Conservation (phyloP, 345 rosid genomes). For the Trapa incisa region DNA sequence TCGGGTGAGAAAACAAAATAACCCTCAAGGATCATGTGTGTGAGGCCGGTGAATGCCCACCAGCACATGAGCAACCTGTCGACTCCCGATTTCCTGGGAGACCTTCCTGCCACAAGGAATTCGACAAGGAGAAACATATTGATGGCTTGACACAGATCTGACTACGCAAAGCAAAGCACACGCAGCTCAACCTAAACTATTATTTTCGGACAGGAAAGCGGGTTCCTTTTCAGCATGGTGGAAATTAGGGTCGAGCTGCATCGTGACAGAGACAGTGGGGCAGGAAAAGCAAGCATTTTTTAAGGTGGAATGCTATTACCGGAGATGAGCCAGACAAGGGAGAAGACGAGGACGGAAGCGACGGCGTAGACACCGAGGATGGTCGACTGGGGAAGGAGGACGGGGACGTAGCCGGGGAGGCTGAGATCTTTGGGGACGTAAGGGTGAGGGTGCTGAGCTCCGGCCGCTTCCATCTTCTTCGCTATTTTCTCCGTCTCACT, state of each 20-base stretch:
- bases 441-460: conserved; percentile 29
- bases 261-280: neutral
- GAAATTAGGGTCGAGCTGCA: neutral
- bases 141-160: neutral
- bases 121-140: no score
- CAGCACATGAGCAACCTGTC: conserved; percentile 85
- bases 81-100: conserved; percentile 23
- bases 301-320: conserved; percentile 28
- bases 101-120: conserved; percentile 22
- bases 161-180: neutral
- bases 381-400: conserved; percentile 40
- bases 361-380: conserved; percentile 38
- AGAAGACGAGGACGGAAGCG: conserved; percentile 44
- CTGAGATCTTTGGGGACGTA: conserved; percentile 70
- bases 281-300: neutral
- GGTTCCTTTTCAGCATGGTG: no score
- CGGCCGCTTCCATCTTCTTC: conserved; percentile 9
- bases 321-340: conserved; percentile 52
- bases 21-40: conserved; percentile 72
- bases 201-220: no score
- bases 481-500: neutral
- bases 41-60: conserved; percentile 96
- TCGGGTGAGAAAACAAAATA: conserved; percentile 86
- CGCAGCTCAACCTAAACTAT: neutral
- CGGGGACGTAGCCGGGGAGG: conserved; percentile 53